These are phyloP conservation scores for Picea mariana DNA, from an alignment of 83 land plant genomes.

Conservation along the genomic window DNA sequence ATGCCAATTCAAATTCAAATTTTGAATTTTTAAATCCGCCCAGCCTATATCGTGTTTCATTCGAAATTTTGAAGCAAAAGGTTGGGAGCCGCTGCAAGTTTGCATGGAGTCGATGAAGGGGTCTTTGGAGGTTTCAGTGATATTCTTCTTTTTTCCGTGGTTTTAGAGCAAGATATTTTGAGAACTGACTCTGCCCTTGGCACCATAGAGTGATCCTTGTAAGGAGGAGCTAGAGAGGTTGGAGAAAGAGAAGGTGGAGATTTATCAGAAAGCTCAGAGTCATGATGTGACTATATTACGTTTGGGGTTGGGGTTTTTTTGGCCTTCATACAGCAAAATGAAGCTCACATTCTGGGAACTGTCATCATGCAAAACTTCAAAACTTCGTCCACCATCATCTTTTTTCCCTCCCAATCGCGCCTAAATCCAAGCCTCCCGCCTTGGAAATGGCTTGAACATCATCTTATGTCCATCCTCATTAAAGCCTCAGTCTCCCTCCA, in stretches of 20 bases:
- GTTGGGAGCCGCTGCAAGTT: too few relatives aligned
- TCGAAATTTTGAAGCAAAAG: too few relatives aligned
- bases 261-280: conserved; percentile 24
- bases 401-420: too few relatives aligned
- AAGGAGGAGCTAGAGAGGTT: conserved; percentile 31
- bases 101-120: not conserved
- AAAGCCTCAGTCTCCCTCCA: not conserved
- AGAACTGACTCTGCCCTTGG: conserved; percentile 23
- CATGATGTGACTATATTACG: conserved; percentile 27
- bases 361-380: conserved; percentile 21
- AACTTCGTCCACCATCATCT: too few relatives aligned
- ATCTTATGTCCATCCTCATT: too few relatives aligned
- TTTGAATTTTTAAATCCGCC: too few relatives aligned
- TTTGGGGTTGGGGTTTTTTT: conserved; percentile 27
- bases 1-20: too few relatives aligned
- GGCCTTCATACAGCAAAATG: conserved; percentile 18
- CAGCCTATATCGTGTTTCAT: too few relatives aligned
- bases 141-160: not conserved
- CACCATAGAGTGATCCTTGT: conserved; percentile 28
- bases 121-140: not conserved
- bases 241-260: conserved; percentile 27
- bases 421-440: too few relatives aligned
- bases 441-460: too few relatives aligned
- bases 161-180: conserved; percentile 43
- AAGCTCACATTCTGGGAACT: conserved; percentile 46